phyloP scores from a whole-genome alignment of 164 flowering plant species.

The Santalum album region DNA sequence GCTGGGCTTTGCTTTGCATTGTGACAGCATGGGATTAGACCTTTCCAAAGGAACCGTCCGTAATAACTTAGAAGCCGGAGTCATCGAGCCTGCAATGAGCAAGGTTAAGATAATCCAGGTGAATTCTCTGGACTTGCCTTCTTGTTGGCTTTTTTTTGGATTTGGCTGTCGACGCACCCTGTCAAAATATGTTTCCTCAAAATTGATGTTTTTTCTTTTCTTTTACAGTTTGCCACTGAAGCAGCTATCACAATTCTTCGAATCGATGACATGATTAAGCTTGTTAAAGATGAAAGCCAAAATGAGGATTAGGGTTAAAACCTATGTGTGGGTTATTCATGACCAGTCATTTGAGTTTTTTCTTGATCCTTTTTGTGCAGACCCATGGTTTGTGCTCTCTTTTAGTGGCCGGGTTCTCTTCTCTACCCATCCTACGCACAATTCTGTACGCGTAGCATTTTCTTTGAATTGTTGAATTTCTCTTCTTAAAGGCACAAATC shows the following conservation, averaged over 20 bases:
- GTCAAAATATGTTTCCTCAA: neutral
- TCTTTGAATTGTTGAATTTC: no score
- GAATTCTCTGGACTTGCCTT: neutral
- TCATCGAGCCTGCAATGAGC: slow-evolving; percentile 99
- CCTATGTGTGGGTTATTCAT: no score
- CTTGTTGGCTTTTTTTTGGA: neutral
- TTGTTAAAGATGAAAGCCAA: slow-evolving; percentile 77
- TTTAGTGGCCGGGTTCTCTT: no score
- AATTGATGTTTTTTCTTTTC: neutral
- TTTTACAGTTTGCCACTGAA: slow-evolving; percentile 97
- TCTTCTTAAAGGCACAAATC: no score
- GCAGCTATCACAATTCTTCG: slow-evolving; percentile 98
- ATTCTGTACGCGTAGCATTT: no score
- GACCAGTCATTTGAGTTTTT: no score
- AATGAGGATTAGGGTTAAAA: slow-evolving; percentile 32
- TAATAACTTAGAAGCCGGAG: slow-evolving; percentile 93
- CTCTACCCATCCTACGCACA: no score
- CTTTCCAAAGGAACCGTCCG: slow-evolving; percentile 65
- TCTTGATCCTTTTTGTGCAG: no score
- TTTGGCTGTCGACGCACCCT: no score
- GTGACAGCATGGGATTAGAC: slow-evolving; percentile 91
- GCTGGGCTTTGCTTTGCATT: neutral
- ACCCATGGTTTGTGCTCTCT: no score
- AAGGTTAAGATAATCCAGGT: slow-evolving; percentile 97
- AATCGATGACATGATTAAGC: slow-evolving; percentile 94